Percentiles rank a stretch among this genome's conserved stretches.
Evolutionary conservation across 2,329 filamentous ascomycete genomes (phyloP).

Genomic region (Phyllosticta citrichinensis): DNA sequence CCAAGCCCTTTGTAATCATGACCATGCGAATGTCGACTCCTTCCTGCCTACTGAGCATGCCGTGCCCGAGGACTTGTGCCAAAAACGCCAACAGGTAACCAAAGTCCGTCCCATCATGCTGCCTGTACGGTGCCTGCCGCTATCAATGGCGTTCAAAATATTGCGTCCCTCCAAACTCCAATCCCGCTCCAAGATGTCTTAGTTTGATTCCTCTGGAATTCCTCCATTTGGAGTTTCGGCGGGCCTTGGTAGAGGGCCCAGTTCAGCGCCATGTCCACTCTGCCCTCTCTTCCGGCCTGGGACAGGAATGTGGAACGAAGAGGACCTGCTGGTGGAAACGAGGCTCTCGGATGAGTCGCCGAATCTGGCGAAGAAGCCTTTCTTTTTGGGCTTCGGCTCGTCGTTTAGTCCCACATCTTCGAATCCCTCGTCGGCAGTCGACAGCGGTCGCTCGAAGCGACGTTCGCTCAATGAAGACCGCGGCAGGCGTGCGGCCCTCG

Average conservation of each 20-base stretch:
- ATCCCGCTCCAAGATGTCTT: neutral
- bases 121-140: neutral
- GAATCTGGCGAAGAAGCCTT: slow-evolving; percentile 71
- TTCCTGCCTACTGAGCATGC: slow-evolving; percentile 1
- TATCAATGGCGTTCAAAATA: neutral
- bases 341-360: slow-evolving; percentile 42
- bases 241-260: slow-evolving; percentile 51
- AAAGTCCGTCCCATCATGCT: neutral
- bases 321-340: slow-evolving; percentile 25
- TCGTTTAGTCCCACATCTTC: slow-evolving; percentile 85
- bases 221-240: slow-evolving; percentile 14
- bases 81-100: slow-evolving; percentile 7
- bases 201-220: slow-evolving; percentile 10
- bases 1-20: neutral
- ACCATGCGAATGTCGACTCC: slow-evolving; percentile 7
- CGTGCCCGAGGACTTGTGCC: slow-evolving; percentile 1
- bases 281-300: slow-evolving; percentile 63
- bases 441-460: slow-evolving; percentile 47
- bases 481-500: slow-evolving; percentile 52
- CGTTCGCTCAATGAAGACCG: slow-evolving; percentile 51
- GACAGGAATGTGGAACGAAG: slow-evolving; percentile 52
- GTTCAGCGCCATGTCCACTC: slow-evolving; percentile 60
- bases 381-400: slow-evolving; percentile 59
- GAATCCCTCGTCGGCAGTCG: slow-evolving; percentile 70
- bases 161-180: neutral